phyloP scores from a whole-genome alignment of 139 green algal species.

The Diplosphaera chodatii region DNA sequence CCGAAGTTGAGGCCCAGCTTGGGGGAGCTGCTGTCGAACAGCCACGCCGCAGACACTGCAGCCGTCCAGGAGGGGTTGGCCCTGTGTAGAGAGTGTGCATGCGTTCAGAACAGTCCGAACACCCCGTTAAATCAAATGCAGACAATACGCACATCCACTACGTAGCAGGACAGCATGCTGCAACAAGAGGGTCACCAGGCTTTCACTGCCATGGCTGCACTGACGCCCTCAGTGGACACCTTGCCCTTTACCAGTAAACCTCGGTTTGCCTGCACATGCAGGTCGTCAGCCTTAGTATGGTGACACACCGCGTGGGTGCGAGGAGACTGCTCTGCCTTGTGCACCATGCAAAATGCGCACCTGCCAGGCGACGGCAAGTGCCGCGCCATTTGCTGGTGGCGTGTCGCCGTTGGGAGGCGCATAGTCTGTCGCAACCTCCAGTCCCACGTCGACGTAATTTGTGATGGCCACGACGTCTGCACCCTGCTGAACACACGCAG shows the following conservation, averaged over 20 bases:
- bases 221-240: constrained; percentile 32
- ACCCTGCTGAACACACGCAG: no score
- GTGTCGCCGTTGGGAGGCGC: background rate
- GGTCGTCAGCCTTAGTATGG: background rate
- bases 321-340: no score
- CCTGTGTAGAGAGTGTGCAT: no score
- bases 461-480: constrained; percentile 72
- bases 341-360: no score
- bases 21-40: constrained; percentile 13
- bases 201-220: constrained; percentile 39
- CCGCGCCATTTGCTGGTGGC: background rate
- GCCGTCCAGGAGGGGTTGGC: constrained; percentile 43
- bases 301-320: no score
- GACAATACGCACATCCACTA: no score
- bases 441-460: constrained; percentile 75
- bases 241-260: constrained; percentile 67
- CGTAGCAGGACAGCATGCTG: no score
- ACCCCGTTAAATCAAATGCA: no score
- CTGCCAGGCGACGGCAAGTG: background rate
- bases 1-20: constrained; percentile 30
- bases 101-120: no score
- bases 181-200: constrained; percentile 33
- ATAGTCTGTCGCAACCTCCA: constrained; percentile 33
- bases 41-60: constrained; percentile 14
- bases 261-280: constrained; percentile 60